Conservation (phyloP, 1,284 basidiomycete genomes). For the Pyrrhoderma noxium region DNA sequence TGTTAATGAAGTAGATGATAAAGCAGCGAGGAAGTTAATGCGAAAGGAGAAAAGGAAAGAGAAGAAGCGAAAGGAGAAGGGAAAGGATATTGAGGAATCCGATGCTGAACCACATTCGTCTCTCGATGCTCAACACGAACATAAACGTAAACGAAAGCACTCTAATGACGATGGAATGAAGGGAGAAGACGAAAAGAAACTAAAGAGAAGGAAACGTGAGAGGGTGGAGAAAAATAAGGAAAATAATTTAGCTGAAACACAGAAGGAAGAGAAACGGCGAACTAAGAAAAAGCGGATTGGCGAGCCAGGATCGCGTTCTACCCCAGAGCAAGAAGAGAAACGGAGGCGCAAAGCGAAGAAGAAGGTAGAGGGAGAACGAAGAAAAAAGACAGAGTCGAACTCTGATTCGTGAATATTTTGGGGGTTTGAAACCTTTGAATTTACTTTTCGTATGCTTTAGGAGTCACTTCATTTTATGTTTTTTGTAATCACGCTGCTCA, state of each 20-base stretch:
- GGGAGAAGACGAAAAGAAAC: conserved; percentile 9
- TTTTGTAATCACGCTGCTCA: too few species aligned
- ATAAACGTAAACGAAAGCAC: neutral
- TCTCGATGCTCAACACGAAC: neutral
- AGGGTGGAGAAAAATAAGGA: neutral
- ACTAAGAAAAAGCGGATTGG: neutral
- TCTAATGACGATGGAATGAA: conserved; percentile 1
- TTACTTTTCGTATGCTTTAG: too few species aligned
- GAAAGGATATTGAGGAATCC: conserved; percentile 7
- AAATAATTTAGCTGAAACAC: too few species aligned
- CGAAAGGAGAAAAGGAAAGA: conserved; percentile 4
- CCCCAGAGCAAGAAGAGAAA: neutral
- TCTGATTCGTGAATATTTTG: too few species aligned
- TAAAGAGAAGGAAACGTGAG: conserved; percentile 9
- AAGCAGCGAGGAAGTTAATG: too few species aligned
- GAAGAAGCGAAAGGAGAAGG: conserved; percentile 12
- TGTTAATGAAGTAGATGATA: neutral
- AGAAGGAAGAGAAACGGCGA: neutral
- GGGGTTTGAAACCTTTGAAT: too few species aligned
- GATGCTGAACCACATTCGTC: neutral
- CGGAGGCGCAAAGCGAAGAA: conserved; percentile 6
- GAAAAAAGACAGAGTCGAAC: neutral
- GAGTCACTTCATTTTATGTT: too few species aligned
- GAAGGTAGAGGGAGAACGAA: conserved; percentile 4
- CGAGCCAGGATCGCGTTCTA: neutral